Conservation (phyloP, 2,329 filamentous ascomycete genomes). For the Paracamarosporium sp. region DNA sequence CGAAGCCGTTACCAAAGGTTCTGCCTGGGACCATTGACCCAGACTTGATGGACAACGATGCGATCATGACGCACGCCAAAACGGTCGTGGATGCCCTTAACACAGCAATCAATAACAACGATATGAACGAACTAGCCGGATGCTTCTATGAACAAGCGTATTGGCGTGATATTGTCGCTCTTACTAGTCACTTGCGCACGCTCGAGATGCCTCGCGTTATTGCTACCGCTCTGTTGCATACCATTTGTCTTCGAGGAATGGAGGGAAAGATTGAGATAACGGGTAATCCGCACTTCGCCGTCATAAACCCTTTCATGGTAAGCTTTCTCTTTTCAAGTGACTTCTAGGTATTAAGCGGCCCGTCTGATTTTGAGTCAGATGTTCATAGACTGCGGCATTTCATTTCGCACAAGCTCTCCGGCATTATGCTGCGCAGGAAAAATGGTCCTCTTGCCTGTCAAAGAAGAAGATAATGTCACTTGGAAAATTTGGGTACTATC, state of each 20-base stretch:
- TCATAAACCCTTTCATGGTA: constrained; percentile 3
- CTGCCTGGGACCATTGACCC: neutral
- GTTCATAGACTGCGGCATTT: neutral
- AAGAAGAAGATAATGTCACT: neutral
- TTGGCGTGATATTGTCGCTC: neutral
- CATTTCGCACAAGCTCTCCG: neutral
- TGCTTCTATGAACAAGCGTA: neutral
- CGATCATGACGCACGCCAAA: neutral
- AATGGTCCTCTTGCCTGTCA: neutral
- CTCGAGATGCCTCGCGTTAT: neutral
- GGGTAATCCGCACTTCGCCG: neutral
- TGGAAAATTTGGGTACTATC: constrained; percentile 16
- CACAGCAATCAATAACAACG: neutral
- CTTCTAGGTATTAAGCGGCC: neutral
- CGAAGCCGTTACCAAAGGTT: neutral
- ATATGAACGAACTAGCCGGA: neutral
- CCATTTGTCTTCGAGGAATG: neutral
- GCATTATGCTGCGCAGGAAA: neutral
- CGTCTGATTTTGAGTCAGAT: neutral
- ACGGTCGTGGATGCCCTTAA: neutral
- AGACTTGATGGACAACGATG: neutral
- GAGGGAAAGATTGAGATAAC: neutral
- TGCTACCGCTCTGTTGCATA: neutral
- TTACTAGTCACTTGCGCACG: neutral
- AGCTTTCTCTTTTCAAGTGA: neutral